Base-by-base conservation (phyloP, 2,329 filamentous ascomycete genomes). In the Juglanconis juglandina region DNA sequence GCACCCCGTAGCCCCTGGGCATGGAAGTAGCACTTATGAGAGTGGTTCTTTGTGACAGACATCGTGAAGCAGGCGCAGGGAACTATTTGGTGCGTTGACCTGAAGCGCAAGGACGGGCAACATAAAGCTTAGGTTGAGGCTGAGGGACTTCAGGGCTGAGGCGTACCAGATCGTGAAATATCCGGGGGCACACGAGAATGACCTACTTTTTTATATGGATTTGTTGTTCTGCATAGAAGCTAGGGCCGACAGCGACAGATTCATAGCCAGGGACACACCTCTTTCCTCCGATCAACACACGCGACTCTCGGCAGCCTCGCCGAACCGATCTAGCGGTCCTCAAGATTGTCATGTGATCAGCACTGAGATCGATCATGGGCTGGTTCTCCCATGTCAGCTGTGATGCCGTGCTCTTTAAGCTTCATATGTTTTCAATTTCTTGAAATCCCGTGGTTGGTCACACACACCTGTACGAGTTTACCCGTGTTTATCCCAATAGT, bases 401-500 rank as follows among this genome's bases (percentile, higher is more conserved):
- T 37, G 46, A 41, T 2, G 8, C 13, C 46, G 44, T 44, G 10
- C 30, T 13, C 37, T 8, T 39, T 41, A 8, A 59, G 41, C 8
- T 39, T 33, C 44, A 59, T 59, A 14, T 59, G 53, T 4, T 39
- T 32, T 46, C 48, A 59, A 56, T 46, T 50, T 51, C 5, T 17
- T 17, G 2, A 13, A 32, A n/a, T 5, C 24, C 9, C 14, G 35
- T 11, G 5, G 46, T 56, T 53, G 58, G 53, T 35, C 13, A 3
- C 2, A 11, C 35, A 5, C 8, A 39, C 32, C 4, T 9, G 1
- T 11, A 30, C 35, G 37, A n/a, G 24, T 55, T 50, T 56, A 50
- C 17, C 52, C 52, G 51, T 35, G 34, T n/a, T 59, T 14, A 30
- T 17, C 13, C 44, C 24, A 39, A 33, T 30, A 35, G 55, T 30